Evolutionary conservation across 164 flowering plant species (phyloP), one percentile per base, ranked within the genome.

Genomic region (Tetracentron sinense): DNA sequence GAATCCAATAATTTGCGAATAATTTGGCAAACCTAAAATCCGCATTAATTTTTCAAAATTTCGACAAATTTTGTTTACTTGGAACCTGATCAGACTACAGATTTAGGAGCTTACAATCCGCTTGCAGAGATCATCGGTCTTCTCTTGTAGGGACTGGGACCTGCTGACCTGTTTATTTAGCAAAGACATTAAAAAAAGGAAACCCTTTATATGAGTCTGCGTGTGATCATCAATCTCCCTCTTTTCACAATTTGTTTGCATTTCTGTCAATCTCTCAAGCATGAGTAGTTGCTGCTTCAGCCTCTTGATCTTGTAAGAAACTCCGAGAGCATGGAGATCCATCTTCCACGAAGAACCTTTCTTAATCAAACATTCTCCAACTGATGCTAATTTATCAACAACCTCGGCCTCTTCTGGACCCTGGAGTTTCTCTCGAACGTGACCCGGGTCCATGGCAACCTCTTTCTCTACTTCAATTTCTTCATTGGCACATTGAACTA

Each of bases 221-320:
- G 30, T 74, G 22, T 63, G 51, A 26, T 78, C 77, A 38, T 65
- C 67, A 38, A 14, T 71, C 60, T 60, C 77, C n/a, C 51, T 33
- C 11, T 67, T 65, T 60, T 79, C 84, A 20, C 61, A 44, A 63
- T 51, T 78, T 75, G 75, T 82, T 66, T 74, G 78, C 66, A 78
- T 75, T 63, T 83, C 92, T 20, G 69, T 68, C 60, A 86, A 58
- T 68, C 88, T 95, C 72, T 92, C 96, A 29, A 95, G 78, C 86
- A 89, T 69, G 42, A 87, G 69, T 42, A 95, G 81, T 54, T 89
- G 96, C 72, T 95, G 97, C 61, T 86, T 89, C 52, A 95, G 81
- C 78, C 97, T 84, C 75, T 92, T 89, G 70, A 95, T 87, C 71
- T 89, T 95, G 80, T 79, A 88, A 33, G 92, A 86, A 56, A 95